Base-by-base conservation (phyloP, 495 filamentous ascomycete species). In the Emericellopsis terricola region DNA sequence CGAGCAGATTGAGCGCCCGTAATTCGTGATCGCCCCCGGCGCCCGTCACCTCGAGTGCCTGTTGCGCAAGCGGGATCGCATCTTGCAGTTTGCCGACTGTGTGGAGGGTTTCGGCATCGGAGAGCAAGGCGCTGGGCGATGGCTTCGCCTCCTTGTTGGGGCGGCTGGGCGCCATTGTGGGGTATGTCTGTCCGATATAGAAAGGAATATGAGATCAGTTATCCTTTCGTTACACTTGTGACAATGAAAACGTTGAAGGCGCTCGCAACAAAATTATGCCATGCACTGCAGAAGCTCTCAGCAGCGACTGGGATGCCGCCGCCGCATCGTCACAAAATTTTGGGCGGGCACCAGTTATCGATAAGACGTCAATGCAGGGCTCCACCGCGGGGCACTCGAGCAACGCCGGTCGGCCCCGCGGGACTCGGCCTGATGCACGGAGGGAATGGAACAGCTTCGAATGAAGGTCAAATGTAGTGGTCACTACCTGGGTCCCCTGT, bases 1-100 rank as follows among this genome's bases (percentile, higher is more conserved):
- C 91, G 23, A 94, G 64, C 4, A 92, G 50, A 24, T 76, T 81
- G 28, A 93, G 53, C 1, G 82, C 76, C 18, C 68, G 72, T 29
- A 81, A 69, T 38, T 45, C 52, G 28, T 27, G 29, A 40, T 42
- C 53, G 34, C 40, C 57, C 43, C 28, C 47, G 33, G 19, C 50
- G 32, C 36, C 50, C 15, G 36, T 14, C 1, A 60, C 56, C 8
- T 55, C 51, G 26, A 80, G 65, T 7, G 78, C 78, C 26, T 67
- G 58, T 37, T 71, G 59, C 14, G 77, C 81, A 15, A 72, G 41
- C 20, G 58, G 52, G n/a, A 81, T 65, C 4, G 87, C 82, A 35
- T 66, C 68, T 23, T 75, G 68, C 2, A 75, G 59, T 39, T 81
- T 70, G 31, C 73, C 74, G 27, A 73, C 78, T 44, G 83, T 73